Evolutionary conservation across 495 filamentous ascomycete species (phyloP), one percentile per base, ranked within the genome.

Genomic region (Friedmanniomyces simplex): DNA sequence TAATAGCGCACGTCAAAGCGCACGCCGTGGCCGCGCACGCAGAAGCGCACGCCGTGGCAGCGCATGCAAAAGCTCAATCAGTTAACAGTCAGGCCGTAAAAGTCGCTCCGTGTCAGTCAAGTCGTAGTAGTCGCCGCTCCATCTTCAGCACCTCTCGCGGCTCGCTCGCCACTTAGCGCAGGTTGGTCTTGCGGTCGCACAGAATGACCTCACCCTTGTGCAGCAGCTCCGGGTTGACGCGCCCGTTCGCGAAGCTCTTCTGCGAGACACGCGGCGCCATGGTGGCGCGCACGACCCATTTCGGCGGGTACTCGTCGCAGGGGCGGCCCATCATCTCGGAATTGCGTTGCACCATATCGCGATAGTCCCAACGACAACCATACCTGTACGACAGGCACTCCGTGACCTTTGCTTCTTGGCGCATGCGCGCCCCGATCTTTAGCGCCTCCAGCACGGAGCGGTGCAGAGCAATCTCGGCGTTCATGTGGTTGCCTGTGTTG

Each of bases 341-440:
- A 42, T 57, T 62, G 28, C 50, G 54, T 10, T 62, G 59, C 3
- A 58, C 55, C 54, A 58, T 57, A 7, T 26, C 18, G 10, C 53
- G 47, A 14, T 57, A 14, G 41, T 57, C 55, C 59, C 59, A 62
- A 34, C 49, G 48, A 30, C 14, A n/a, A 12, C 59, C 59, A n/a
- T 41, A 39, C 18, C 42, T 25, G 24, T 58, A 43, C 47, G 47
- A 62, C 20, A 22, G 13, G 34, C 32, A 25, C 18, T 58, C 50
- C 20, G 47, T 54, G 28, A 32, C 2, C 43, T 47, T 50, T 2
- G 42, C 20, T 11, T 62, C 59, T 32, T 47, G 28, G 18, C 54
- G 54, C 54, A 62, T 58, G 50, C 59, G 54, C 20, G 50, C 42
- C 18, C 21, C 54, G 24, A 62, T 62, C 25, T 45, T 34, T 16